phyloP scores from a whole-genome alignment of 352 stramenopile species.

The Pythium aphanidermatum region DNA sequence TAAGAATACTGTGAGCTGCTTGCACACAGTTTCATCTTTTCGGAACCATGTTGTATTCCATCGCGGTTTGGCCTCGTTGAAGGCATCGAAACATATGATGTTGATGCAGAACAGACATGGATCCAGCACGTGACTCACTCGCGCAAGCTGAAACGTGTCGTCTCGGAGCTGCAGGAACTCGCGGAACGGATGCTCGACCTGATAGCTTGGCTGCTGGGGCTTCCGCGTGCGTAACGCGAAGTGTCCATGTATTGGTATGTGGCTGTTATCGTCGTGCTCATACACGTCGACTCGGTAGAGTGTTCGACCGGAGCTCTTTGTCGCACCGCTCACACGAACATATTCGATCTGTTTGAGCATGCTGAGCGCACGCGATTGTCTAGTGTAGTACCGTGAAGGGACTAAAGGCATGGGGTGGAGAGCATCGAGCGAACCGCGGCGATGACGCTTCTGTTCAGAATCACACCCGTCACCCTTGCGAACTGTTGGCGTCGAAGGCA shows the following conservation, averaged over 20 bases:
- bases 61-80: constrained; percentile 1
- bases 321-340: background rate
- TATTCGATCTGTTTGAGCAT: constrained; percentile 1
- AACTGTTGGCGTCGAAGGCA: no score
- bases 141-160: constrained; percentile 6
- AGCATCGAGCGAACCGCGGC: background rate
- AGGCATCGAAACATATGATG: background rate
- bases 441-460: background rate
- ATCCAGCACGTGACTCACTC: constrained; percentile 1
- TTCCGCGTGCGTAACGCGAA: background rate
- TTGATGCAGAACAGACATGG: constrained; percentile 1
- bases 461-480: background rate
- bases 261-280: constrained; percentile 1
- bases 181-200: background rate
- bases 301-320: background rate
- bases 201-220: background rate
- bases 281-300: constrained; percentile 1
- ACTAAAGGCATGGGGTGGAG: constrained; percentile 4
- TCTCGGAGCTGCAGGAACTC: constrained; percentile 10
- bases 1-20: constrained; percentile 6
- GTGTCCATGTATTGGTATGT: constrained; percentile 6
- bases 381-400: background rate
- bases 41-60: constrained; percentile 8
- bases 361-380: background rate
- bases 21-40: constrained; percentile 1